Percentiles rank a stretch among this genome's conserved stretches.
phyloP scores from a whole-genome alignment of 371 early-diverging fungal genomes.

The Mortierella sp. region DNA sequence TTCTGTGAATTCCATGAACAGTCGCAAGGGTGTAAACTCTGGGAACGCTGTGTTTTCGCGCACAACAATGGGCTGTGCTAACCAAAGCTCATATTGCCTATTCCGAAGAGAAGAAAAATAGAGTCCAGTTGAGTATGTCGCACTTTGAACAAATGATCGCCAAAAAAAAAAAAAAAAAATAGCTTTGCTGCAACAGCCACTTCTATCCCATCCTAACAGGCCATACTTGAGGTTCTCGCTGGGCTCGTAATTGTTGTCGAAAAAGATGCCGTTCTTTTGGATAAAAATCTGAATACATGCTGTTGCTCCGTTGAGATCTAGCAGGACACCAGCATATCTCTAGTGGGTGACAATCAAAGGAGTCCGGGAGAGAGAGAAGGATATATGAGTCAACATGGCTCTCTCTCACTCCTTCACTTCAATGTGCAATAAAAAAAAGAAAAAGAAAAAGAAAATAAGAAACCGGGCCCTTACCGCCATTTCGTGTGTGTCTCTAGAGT shows the following conservation, averaged over 20 bases:
- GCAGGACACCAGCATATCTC: conserved; percentile 73
- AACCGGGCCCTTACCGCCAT: conserved; percentile 64
- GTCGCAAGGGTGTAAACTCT: conserved; percentile 42
- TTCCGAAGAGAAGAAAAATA: neutral
- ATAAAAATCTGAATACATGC: conserved; percentile 84
- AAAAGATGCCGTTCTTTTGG: conserved; percentile 88
- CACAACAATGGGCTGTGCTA: conserved; percentile 31
- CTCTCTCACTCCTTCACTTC: no score
- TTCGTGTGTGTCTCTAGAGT: conserved; percentile 67
- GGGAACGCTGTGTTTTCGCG: conserved; percentile 40
- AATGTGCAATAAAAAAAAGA: neutral
- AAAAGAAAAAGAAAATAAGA: neutral
- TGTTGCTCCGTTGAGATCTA: conserved; percentile 82
- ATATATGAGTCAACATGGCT: neutral
- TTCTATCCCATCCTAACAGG: neutral
- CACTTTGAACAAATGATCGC: no score
- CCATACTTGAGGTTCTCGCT: conserved; percentile 67
- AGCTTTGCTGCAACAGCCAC: neutral
- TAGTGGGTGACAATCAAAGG: conserved; percentile 23
- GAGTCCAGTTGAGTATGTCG: neutral
- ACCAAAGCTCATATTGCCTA: conserved; percentile 46
- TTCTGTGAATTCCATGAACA: conserved; percentile 58
- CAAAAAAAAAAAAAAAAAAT: no score
- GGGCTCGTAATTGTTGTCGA: conserved; percentile 76
- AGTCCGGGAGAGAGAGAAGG: neutral